Evolutionary conservation across 257 asterid genomes (phyloP).

Genomic region (Solanum medicagineum): DNA sequence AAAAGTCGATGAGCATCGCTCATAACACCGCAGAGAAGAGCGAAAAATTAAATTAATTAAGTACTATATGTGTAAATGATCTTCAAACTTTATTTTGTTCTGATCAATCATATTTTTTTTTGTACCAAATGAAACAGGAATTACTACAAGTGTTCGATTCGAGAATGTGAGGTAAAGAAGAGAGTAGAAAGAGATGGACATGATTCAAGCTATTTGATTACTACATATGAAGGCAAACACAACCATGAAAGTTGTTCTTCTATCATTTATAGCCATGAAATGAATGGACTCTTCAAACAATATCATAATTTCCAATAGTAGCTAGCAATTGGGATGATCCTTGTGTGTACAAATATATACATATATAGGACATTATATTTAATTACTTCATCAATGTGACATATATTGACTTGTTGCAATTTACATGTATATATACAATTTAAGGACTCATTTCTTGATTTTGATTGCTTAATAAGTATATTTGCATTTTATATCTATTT

Average conservation of each 20-base stretch:
- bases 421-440: too few relatives aligned
- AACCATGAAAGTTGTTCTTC: background rate
- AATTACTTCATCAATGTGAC: too few relatives aligned
- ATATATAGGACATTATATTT: too few relatives aligned
- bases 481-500: too few relatives aligned
- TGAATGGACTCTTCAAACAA: background rate
- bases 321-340: background rate
- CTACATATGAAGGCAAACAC: conserved; percentile 12
- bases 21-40: too few relatives aligned
- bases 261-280: background rate
- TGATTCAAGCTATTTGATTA: conserved; percentile 14
- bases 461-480: too few relatives aligned
- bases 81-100: background rate
- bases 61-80: background rate
- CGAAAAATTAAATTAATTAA: too few relatives aligned
- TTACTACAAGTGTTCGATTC: conserved; percentile 19
- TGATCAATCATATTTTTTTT: background rate
- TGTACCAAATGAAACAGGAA: background rate
- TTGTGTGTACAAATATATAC: background rate
- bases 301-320: background rate
- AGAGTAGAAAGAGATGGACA: conserved; percentile 22
- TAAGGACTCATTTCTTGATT: too few relatives aligned
- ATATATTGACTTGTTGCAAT: too few relatives aligned
- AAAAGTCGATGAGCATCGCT: too few relatives aligned
- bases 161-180: conserved; percentile 23